Conservation (phyloP, 1,284 basidiomycete species). For the Fomitopsis pinicola region DNA sequence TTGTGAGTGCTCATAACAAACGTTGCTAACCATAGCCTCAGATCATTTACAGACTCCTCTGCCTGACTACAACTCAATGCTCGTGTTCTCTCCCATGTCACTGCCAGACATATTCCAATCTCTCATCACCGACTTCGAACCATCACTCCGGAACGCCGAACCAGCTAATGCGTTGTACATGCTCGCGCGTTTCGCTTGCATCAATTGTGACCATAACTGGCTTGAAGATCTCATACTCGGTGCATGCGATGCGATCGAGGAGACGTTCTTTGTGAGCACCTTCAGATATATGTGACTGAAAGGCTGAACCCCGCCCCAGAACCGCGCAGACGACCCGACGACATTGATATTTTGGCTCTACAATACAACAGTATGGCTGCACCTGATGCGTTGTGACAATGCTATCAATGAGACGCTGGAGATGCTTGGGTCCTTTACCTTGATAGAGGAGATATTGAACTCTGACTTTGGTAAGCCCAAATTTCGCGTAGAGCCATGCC, state of each 20-base stretch:
- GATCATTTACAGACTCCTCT: constrained; percentile 49
- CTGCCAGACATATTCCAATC: constrained; percentile 79
- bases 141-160: constrained; percentile 65
- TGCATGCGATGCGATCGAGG: constrained; percentile 90
- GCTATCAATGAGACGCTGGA: constrained; percentile 74
- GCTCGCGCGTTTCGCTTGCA: constrained; percentile 82
- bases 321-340: constrained; percentile 79
- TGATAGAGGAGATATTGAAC: constrained; percentile 87
- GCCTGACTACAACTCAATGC: constrained; percentile 76
- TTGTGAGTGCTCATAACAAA: constrained; percentile 40
- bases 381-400: constrained; percentile 84
- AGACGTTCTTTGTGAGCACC: constrained; percentile 79
- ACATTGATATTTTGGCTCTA: constrained; percentile 93
- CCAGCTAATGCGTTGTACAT: constrained; percentile 83
- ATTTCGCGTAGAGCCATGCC: neutral
- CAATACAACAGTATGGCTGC: constrained; percentile 86
- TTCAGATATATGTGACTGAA: constrained; percentile 1
- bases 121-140: constrained; percentile 69
- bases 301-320: constrained; percentile 38
- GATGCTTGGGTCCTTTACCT: constrained; percentile 72
- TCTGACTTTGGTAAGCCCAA: constrained; percentile 78
- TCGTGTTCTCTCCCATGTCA: constrained; percentile 82
- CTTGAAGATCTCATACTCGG: constrained; percentile 90
- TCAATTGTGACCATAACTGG: constrained; percentile 85
- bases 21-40: constrained; percentile 2